Base-by-base conservation (phyloP, 139 green algal genomes). In the Pseudopediastrum boryanum region DNA sequence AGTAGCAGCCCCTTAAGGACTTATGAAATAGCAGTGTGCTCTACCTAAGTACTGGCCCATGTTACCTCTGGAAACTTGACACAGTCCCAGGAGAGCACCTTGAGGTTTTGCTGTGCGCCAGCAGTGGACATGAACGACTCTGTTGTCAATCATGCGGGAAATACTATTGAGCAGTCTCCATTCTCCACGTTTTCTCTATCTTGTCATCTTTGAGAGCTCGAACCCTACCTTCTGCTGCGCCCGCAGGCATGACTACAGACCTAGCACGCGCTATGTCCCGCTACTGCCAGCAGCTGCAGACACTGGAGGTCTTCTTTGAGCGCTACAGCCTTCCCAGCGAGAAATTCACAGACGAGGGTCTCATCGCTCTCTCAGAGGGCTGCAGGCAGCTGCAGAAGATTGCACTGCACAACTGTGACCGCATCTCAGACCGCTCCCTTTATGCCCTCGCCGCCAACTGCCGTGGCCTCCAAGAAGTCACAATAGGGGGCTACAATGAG, bases 161-260 rank as follows among this genome's bases (percentile, higher is more conserved):
- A n/a, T n/a, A n/a, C n/a, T n/a, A n/a, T n/a, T n/a, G n/a, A n/a
- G n/a, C n/a, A n/a, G n/a, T n/a, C n/a, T n/a, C n/a, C n/a, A n/a
- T n/a, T n/a, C n/a, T n/a, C n/a, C n/a, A n/a, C n/a, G n/a, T n/a
- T n/a, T n/a, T n/a, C n/a, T n/a, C n/a, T n/a, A n/a, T n/a, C n/a
- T n/a, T n/a, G n/a, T n/a, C n/a, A n/a, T n/a, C n/a, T n/a, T n/a
- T n/a, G n/a, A n/a, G n/a, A n/a, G n/a, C n/a, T n/a, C n/a, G n/a
- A n/a, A n/a, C n/a, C n/a, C n/a, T n/a, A n/a, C n/a, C n/a, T n/a
- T n/a, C n/a, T n/a, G n/a, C n/a, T n/a, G n/a, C n/a, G n/a, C n/a
- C n/a, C n/a, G n/a, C 48, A n/a, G 84, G 84, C 27, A 85, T 88
- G 75, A 88, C 84, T 6, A 71, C 85, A 33, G 75, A 79, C 50